Evolutionary conservation across 2,329 filamentous ascomycete species (phyloP), one percentile per base, ranked within the genome.

Genomic region (Nectriaceae sp.): DNA sequence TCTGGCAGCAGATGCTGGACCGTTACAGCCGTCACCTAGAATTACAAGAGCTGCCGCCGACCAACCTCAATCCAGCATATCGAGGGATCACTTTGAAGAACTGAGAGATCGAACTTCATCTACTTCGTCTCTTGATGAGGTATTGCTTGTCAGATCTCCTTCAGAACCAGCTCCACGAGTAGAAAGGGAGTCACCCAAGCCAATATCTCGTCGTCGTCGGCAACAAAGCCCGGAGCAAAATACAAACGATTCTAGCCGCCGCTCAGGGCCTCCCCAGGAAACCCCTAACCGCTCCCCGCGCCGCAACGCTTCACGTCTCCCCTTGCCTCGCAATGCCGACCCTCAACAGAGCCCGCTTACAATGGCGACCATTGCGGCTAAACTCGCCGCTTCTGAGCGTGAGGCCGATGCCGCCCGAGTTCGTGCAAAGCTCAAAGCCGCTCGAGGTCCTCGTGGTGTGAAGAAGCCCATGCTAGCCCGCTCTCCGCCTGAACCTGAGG

Each of bases 381-480:
- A 86, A 65, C 72, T 86, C 0, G 83, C 82, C 1, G 83, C 83
- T 2, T 81, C 82, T 1, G 83, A 86, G 54, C 74, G 80, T 16
- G 82, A 85, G 44, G 83, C 83, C 4, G 82, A 85, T 54, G 83
- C 83, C 1, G 82, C 82, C 1, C 75, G 83, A 20, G 81, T 85
- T 0, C 71, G 82, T 3, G 83, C 83, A 3, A 86, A 85, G 62
- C 73, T 86, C 22, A 78, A 75, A 57, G 82, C 83, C 1, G 78
- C 78, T 3, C 67, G 75, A 29, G 68, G 65, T 13, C 64, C 62
- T 45, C 69, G 67, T 46, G 61, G 64, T 44, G 50, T 66, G 11
- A 67, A 65, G 49, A 65, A 67, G 21, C 58, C 65, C 22, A 63
- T 61, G 36, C 58, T 62, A 1, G 45, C 54, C 20, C 53, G 56